These are phyloP conservation scores for Ceratobasidium sp. DNA, from an alignment of 1,284 basidiomycete species.

Conservation along the genomic window DNA sequence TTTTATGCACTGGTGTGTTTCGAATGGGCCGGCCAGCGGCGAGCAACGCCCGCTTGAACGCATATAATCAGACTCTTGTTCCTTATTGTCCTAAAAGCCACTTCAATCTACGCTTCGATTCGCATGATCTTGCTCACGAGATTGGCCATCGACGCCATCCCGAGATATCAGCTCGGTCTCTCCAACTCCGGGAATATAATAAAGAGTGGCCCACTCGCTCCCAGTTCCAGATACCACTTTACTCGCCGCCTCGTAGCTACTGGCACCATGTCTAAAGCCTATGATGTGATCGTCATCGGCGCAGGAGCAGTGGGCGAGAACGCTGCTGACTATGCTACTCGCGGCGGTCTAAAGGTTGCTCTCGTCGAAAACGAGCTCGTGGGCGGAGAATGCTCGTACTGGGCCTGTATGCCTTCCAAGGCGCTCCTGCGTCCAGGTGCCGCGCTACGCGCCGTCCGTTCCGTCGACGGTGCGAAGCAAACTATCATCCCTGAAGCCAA, in stretches of 20 bases:
- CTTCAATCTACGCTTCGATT: too few relatives aligned
- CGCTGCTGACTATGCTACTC: constrained; percentile 33
- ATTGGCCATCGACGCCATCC: neutral
- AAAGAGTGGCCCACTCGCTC: neutral
- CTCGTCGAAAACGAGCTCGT: constrained; percentile 36
- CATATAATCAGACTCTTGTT: constrained; percentile 10
- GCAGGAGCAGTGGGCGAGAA: constrained; percentile 37
- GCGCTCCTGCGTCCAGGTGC: constrained; percentile 37
- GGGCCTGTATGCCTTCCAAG: constrained; percentile 39
- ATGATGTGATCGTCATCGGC: constrained; percentile 38
- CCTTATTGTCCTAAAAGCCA: too few relatives aligned
- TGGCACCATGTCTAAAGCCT: constrained; percentile 22
- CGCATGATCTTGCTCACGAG: constrained; percentile 4
- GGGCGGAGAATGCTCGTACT: constrained; percentile 38
- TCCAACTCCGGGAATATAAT: neutral
- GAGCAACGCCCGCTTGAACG: neutral
- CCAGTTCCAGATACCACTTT: neutral
- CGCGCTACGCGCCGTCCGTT: constrained; percentile 21
- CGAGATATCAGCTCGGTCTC: constrained; percentile 15
- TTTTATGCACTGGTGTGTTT: neutral
- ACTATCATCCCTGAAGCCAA: constrained; percentile 13
- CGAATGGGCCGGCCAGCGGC: neutral
- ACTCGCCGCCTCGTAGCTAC: neutral
- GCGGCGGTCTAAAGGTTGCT: constrained; percentile 24
- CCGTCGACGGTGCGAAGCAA: constrained; percentile 32